Conservation (phyloP, 1,284 basidiomycete genomes). For the Gomphus bonarii region DNA sequence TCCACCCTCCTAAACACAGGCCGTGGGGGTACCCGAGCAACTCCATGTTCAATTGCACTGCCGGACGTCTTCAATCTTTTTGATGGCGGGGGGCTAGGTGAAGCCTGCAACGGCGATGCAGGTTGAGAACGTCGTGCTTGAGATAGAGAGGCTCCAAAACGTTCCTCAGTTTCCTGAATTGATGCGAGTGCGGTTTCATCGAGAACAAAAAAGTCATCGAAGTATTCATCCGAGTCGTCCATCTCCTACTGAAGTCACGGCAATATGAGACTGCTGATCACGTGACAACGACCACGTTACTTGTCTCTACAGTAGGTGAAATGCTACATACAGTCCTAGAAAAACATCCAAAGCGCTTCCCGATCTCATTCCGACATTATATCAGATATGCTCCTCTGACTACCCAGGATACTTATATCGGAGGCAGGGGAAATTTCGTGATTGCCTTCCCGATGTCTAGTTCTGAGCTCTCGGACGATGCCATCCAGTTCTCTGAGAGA, state of each 20-base stretch:
- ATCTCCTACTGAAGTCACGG: no score
- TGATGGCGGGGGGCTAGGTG: slow-evolving; percentile 19
- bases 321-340: no score
- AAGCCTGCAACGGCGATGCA: slow-evolving; percentile 5
- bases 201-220: slow-evolving; percentile 46
- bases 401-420: neutral
- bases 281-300: no score
- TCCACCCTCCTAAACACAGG: slow-evolving; percentile 7
- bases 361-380: no score
- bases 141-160: neutral
- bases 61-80: slow-evolving; percentile 49
- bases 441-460: neutral
- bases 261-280: no score
- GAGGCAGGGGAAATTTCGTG: neutral
- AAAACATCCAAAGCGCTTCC: no score
- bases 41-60: slow-evolving; percentile 8
- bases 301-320: no score
- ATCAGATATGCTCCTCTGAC: neutral
- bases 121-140: neutral
- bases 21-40: neutral
- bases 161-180: slow-evolving; percentile 7
- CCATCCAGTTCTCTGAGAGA: neutral
- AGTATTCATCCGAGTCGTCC: slow-evolving; percentile 52
- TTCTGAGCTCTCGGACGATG: neutral
- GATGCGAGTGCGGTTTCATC: slow-evolving; percentile 50